Base-by-base conservation (phyloP, 768 basidiomycete species). In the Antrodiella citrinella region DNA sequence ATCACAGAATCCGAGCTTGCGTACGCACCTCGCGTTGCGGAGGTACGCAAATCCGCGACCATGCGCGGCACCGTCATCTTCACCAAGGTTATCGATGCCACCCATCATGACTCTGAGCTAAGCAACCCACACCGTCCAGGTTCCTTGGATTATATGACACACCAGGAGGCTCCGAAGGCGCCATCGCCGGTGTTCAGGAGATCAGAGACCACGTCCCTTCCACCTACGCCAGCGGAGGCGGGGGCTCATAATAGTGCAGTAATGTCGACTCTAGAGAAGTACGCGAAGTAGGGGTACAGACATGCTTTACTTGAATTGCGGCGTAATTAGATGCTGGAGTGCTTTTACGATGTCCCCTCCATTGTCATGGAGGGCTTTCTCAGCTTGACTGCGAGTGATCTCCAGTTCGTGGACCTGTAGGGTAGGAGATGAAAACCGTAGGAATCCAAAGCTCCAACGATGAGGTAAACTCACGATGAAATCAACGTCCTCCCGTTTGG, bases 351-450 rank as follows among this genome's bases (percentile, higher is more conserved):
- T 45, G 54, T 82, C 75, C 19, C 76, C 81, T 5, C 70, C 68
- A 54, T 81, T 71, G 42, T 80, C 77, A 18, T 62, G 56, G 3
- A 86, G 66, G 1, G 72, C 69, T 54, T 75, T 80, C 59, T 86
- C 84, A 0, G 82, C 82, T 53, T 78, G 76, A 3, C 66, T 56
- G 45, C 76, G 72, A 1, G 81, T 60, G 47, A 83, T 75, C 56
- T 85, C 84, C 50, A 86, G 76, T 65, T 86, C 83, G 54, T 73
- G 69, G 10, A 83, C 71, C 83, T 84, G 47, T 13, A 45, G 19
- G 10, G 46, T 3, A 7, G 30, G 15, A 15, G 7, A 35, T 7
- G 30, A 7, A 7, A 7, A 15, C 15, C 30, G 15, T 35, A 15
- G 30, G 7, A 15, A 35, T 35, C 15, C 15, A 35, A 7, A 15